These are phyloP conservation scores for Rhizoctonia solani DNA, from an alignment of 1,284 basidiomycete species.

Conservation along the genomic window DNA sequence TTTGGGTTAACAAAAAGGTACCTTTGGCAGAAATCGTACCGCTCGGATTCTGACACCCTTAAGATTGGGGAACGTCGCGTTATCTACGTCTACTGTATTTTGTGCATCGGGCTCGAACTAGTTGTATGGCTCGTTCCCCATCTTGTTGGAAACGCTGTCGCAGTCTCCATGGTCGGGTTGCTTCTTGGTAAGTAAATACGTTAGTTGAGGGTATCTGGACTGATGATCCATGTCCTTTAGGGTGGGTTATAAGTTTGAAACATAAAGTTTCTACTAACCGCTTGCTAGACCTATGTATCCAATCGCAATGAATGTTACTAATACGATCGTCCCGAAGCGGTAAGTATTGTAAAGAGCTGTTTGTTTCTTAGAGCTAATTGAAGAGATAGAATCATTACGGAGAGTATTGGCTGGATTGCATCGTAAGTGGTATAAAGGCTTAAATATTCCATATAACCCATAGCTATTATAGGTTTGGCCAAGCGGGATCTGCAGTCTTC, in stretches of 20 bases:
- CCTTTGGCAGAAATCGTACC: background rate
- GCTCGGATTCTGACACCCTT: background rate
- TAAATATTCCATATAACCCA: background rate
- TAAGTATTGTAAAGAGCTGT: background rate
- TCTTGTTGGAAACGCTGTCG: constrained; percentile 41
- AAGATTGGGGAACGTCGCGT: constrained; percentile 40
- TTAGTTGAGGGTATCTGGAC: background rate
- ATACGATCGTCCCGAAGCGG: constrained; percentile 42
- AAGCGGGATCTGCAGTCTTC: constrained; percentile 42
- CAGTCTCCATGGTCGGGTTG: constrained; percentile 42
- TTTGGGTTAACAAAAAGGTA: constrained; percentile 44
- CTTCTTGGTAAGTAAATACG: constrained; percentile 42
- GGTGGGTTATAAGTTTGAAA: background rate
- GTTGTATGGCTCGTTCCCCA: constrained; percentile 42
- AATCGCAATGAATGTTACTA: constrained; percentile 42
- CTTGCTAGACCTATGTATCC: constrained; percentile 43
- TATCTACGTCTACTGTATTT: constrained; percentile 40
- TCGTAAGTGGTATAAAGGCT: constrained; percentile 12
- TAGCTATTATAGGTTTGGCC: constrained; percentile 40
- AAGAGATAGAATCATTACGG: constrained; percentile 40
- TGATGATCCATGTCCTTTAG: background rate
- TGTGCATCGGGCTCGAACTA: constrained; percentile 42
- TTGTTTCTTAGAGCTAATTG: background rate
- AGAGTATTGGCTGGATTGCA: constrained; percentile 43
- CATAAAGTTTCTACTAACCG: background rate